Evolutionary conservation across 139 green algal genomes (phyloP).

Genomic region (Tetradesmus obliquus): DNA sequence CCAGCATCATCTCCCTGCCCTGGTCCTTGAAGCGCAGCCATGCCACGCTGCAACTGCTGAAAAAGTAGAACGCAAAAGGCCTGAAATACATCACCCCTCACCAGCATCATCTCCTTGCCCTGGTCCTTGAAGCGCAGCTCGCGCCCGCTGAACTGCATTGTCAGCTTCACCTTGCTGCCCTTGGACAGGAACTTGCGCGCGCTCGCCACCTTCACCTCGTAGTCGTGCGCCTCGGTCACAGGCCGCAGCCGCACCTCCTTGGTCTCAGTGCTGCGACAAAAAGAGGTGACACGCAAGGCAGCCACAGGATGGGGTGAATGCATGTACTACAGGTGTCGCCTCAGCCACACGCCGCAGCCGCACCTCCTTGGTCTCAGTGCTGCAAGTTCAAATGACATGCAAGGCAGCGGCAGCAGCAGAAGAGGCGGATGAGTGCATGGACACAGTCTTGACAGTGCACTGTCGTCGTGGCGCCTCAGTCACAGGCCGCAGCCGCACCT

Average conservation of each 20-base stretch:
- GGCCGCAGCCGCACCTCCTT: slow-evolving; percentile 51
- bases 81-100: background rate
- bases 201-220: slow-evolving; percentile 20
- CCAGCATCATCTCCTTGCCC: slow-evolving; percentile 52
- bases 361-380: slow-evolving; percentile 47
- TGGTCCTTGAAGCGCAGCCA: background rate
- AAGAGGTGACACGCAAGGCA: background rate
- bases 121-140: slow-evolving; percentile 53
- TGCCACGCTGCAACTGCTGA: too few species aligned
- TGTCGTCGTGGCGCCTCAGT: slow-evolving; percentile 42
- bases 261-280: slow-evolving; percentile 28
- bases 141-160: slow-evolving; percentile 47
- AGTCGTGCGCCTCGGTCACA: slow-evolving; percentile 42
- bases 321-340: too few species aligned
- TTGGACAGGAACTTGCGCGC: slow-evolving; percentile 33
- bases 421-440: too few species aligned
- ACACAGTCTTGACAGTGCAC: too few species aligned
- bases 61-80: too few species aligned
- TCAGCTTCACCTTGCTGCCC: slow-evolving; percentile 51
- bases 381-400: background rate
- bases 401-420: background rate
- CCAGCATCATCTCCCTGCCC: slow-evolving; percentile 39
- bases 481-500: slow-evolving; percentile 47
- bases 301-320: background rate
- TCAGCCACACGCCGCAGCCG: slow-evolving; percentile 44